Evolutionary conservation across 805 yeast species (phyloP), one percentile per base, ranked within the genome.

Genomic region (Monosporozyma solicola): DNA sequence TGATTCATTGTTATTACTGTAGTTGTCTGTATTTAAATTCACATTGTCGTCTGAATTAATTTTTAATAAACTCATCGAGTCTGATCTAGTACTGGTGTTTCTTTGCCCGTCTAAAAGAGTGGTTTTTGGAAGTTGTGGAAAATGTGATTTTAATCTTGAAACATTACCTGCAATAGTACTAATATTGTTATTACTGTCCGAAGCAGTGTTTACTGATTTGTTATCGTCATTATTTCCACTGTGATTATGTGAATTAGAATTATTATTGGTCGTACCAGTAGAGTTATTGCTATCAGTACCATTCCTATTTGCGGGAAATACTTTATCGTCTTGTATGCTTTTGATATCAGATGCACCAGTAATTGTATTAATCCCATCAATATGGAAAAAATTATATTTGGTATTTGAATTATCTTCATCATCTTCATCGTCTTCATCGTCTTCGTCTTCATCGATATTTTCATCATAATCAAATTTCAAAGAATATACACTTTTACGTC

Each of bases 391-490:
- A 43, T 59, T 58, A 1, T 64, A 59, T 25, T 56, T 58, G 31
- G 60, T 41, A 32, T 60, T 54, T 10, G 55, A 54, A 32, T 57
- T 57, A 37, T 60, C 60, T 9, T 57, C 49, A 11, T 24, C 64
- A 43, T 60, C 66, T 6, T 64, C 67, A 22, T 66, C 68, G 11
- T 63, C 68, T 13, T 61, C 68, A 20, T 65, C 69, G 24, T 67
- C 71, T 15, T 67, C 71, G 35, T 66, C 68, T 20, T 66, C 67
- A 22, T 65, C 68, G 3, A 65, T 49, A 48, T 59, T 61, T 33
- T 64, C 67, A 53, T 65, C 66, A 49, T 63, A 65, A 51, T 66
- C 69, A 53, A 65, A 65, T 29, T 62, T 62, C 59, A 64, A 59
- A 13, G 63, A 59, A 50, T 61, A 65, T 22, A 53, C 53, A 33